Conservation (phyloP, 495 filamentous ascomycete species). For the Neurospora sp. region DNA sequence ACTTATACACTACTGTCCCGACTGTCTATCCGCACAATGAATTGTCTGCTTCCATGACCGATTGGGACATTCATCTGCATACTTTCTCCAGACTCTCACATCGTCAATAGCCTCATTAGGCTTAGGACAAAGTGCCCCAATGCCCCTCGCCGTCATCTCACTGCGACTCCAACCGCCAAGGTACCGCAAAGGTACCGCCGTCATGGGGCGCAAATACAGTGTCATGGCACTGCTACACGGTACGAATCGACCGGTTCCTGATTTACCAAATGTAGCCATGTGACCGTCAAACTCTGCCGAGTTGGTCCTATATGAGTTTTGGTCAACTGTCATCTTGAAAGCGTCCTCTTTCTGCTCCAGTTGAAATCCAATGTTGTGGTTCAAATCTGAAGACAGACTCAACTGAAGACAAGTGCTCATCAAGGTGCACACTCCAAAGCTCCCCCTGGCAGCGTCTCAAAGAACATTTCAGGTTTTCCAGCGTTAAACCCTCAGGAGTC, state of each 20-base stretch:
- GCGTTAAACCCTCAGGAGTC: background rate
- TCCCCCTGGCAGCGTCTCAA: background rate
- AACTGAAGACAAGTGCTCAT: background rate
- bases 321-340: background rate
- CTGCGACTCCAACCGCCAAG: background rate
- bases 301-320: background rate
- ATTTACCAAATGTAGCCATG: background rate
- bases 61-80: background rate
- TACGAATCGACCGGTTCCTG: background rate
- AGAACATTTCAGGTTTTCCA: background rate
- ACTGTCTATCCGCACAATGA: background rate
- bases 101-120: background rate
- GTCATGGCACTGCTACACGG: background rate
- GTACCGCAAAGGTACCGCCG: background rate
- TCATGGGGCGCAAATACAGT: background rate
- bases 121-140: background rate
- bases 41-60: background rate
- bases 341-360: background rate
- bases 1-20: slow-evolving; percentile 1
- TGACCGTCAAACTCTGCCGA: background rate
- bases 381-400: background rate
- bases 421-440: background rate
- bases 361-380: background rate
- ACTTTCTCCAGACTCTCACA: background rate
- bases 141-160: background rate